Base-by-base conservation (phyloP, 2,329 filamentous ascomycete species). In the Sarocladium brachiariae region DNA sequence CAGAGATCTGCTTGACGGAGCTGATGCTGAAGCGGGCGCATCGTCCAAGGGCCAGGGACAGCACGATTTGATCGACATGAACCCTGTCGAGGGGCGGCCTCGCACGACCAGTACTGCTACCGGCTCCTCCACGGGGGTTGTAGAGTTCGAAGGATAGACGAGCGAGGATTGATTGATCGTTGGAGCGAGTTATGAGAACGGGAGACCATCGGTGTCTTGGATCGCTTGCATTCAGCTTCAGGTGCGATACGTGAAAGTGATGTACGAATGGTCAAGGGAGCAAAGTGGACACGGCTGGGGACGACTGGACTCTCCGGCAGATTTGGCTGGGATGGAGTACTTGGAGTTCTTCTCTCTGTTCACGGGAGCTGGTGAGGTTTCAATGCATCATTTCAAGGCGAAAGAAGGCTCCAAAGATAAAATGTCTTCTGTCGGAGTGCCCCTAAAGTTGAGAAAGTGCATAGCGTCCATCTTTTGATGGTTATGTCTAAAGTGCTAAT, bases 1-100 rank as follows among this genome's bases (percentile, higher is more conserved):
- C 64, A 72, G 82, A 50, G 86, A 89, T 63, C 66, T 91, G 13
- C 67, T 91, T 13, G 84, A 87, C 57, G 87, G 86, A 0, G 84
- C 84, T 2, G 87, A 92, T 62, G 87, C 83, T 2, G 80, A 82
- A 56, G 83, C 86, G 1, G 78, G 78, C 11, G 78, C 69, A 23
- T 59, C 56, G 23, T 55, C 56, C 2, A 70, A 65, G 49, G 56
- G 61, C 5, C 59, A 61, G 38, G 65, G 61, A n/a, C 58, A 59
- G 46, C 63, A 34, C 10, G 46, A 59, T 53, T 59, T 70, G 25
- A 58, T 70, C 31, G 68, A 70, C 50, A 61, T 59, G 46, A 27
- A 61, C 33, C 48, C 62, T 2, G 57, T 51, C 13, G 58, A 58
- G 31, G 60, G 61, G 7, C 57, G 63, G 23, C 58, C 55, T 25